Percentiles rank a stretch among this genome's conserved stretches.
phyloP scores from a whole-genome alignment of 2,329 filamentous ascomycete genomes.

The Cordyceps pruinosa region DNA sequence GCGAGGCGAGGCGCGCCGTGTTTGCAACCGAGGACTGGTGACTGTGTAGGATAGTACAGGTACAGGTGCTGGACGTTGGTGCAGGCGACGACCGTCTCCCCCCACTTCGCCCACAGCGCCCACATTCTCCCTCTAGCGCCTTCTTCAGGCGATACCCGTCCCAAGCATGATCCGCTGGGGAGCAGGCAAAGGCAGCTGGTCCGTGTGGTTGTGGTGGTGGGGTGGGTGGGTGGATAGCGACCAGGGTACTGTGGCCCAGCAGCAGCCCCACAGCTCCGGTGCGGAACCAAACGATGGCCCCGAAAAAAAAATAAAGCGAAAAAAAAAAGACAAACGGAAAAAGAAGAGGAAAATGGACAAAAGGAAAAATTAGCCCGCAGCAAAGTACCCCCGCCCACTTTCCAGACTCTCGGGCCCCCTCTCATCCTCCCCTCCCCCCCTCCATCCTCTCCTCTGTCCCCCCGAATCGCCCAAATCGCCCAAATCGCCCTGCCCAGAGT shows the following conservation, averaged over 20 bases:
- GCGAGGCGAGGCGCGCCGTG: not conserved
- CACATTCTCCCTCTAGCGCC: not conserved
- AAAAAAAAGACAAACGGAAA: not conserved
- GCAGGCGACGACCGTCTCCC: too few species aligned
- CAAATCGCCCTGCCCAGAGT: conserved; percentile 3
- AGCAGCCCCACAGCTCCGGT: not conserved
- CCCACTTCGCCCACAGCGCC: not conserved
- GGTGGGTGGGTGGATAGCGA: not conserved
- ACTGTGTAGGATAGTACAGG: too few species aligned
- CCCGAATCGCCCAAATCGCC: not conserved
- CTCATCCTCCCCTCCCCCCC: not conserved
- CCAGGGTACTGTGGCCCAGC: not conserved
- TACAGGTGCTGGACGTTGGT: too few species aligned
- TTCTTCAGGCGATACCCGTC: conserved; percentile 9
- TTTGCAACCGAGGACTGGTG: not conserved
- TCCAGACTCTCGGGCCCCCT: conserved; percentile 13
- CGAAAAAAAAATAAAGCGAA: not conserved
- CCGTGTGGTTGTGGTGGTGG: not conserved
- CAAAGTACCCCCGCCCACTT: conserved; percentile 1
- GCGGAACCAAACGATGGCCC: not conserved
- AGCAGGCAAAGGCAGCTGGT: not conserved
- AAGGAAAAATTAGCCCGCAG: not conserved
- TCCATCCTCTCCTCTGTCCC: not conserved
- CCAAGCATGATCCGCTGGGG: conserved; percentile 3
- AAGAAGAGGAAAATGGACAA: not conserved